A percentile compares a stretch with the other conserved stretches of the same genome.
phyloP scores from a whole-genome alignment of 73 alveolate species.

The Breviolum minutum region DNA sequence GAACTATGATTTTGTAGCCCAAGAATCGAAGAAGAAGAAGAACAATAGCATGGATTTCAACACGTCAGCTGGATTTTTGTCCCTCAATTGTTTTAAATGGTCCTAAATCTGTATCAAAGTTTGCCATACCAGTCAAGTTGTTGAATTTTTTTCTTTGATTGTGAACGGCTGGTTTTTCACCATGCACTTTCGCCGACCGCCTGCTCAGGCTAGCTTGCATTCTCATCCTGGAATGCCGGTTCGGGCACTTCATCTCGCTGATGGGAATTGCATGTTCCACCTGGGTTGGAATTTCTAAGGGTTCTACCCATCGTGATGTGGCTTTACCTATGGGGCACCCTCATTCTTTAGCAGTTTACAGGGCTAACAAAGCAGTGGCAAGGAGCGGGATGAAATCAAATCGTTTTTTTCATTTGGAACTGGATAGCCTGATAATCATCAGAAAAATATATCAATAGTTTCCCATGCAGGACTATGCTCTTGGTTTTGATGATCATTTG shows the following conservation, averaged over 20 bases:
- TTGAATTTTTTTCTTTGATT: background rate
- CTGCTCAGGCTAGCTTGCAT: slow-evolving; percentile 5
- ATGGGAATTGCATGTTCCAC: background rate
- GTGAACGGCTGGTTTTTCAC: background rate
- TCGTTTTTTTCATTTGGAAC: background rate
- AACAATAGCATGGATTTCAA: slow-evolving; percentile 26
- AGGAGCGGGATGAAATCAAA: background rate
- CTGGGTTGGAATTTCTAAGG: background rate
- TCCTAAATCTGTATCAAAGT: no score
- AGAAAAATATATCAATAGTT: background rate
- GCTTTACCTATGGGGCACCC: background rate
- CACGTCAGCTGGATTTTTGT: slow-evolving; percentile 1
- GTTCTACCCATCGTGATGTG: background rate
- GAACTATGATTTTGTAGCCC: background rate
- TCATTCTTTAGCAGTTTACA: background rate
- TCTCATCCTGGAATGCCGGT: background rate
- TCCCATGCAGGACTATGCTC: background rate
- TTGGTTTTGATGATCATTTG: background rate
- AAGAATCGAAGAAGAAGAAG: background rate
- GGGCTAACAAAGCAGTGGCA: background rate
- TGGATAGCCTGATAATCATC: background rate
- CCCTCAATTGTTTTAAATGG: background rate
- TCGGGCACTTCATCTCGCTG: background rate
- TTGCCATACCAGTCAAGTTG: no score
- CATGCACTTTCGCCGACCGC: background rate